phyloP scores from a whole-genome alignment of 192 early-diverging fungal genomes.

The Backusella circina region DNA sequence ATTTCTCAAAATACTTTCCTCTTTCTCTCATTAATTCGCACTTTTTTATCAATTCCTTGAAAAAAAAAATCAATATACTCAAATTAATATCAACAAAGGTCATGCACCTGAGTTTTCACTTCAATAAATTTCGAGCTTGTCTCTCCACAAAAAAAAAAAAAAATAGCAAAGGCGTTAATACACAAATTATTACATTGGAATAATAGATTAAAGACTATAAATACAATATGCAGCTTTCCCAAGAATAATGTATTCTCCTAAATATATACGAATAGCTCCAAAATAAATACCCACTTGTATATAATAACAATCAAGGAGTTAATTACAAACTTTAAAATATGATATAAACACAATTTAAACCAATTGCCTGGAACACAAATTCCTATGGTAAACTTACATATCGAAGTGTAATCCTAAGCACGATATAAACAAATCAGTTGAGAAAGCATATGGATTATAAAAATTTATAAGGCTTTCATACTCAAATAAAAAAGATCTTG shows the following conservation, averaged over 20 bases:
- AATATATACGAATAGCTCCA: neutral
- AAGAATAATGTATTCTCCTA: neutral
- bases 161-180: too few species aligned
- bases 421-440: neutral
- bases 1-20: too few species aligned
- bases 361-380: neutral
- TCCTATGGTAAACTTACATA: neutral
- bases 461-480: neutral
- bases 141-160: too few species aligned
- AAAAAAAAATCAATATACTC: too few species aligned
- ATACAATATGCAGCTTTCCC: neutral
- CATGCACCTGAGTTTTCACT: too few species aligned
- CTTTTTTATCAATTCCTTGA: too few species aligned
- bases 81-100: too few species aligned
- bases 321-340: conserved; percentile 2
- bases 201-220: neutral
- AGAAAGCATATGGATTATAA: neutral
- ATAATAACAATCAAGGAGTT: neutral
- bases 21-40: too few species aligned
- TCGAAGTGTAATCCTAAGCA: neutral
- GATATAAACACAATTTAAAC: neutral
- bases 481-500: neutral
- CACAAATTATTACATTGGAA: neutral
- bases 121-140: too few species aligned
- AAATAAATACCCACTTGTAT: neutral